Evolutionary conservation across 2,329 filamentous ascomycete species (phyloP).

Genomic region (Ceratocystis smalleyi): DNA sequence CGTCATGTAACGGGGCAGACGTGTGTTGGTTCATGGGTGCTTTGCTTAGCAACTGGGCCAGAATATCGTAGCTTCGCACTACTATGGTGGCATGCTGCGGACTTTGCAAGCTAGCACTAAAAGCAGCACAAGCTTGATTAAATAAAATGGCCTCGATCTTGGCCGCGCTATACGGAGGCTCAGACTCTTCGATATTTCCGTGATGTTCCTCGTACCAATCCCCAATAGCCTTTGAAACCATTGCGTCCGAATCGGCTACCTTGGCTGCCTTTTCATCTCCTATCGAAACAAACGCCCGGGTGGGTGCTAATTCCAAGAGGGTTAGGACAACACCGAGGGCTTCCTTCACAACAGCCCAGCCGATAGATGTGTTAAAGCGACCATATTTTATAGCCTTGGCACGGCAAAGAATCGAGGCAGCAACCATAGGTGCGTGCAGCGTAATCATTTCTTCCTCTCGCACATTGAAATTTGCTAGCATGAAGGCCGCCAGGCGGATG

Average conservation of each 20-base stretch:
- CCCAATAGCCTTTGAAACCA: slow-evolving; percentile 45
- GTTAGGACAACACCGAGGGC: slow-evolving; percentile 37
- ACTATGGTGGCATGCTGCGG: slow-evolving; percentile 32
- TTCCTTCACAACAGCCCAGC: slow-evolving; percentile 31
- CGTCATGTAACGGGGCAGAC: slow-evolving; percentile 1
- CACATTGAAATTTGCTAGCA: slow-evolving; percentile 78
- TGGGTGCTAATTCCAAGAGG: slow-evolving; percentile 48
- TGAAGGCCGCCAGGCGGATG: slow-evolving; percentile 62
- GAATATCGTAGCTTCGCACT: slow-evolving; percentile 41
- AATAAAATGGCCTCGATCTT: slow-evolving; percentile 43
- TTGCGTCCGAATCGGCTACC: slow-evolving; percentile 19
- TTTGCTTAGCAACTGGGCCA: slow-evolving; percentile 43
- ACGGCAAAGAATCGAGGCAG: slow-evolving; percentile 40
- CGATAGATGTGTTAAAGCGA: slow-evolving; percentile 35
- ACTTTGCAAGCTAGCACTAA: slow-evolving; percentile 32
- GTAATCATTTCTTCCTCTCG: slow-evolving; percentile 91
- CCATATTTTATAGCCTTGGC: slow-evolving; percentile 11
- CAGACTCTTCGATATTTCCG: slow-evolving; percentile 48
- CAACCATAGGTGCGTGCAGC: slow-evolving; percentile 63
- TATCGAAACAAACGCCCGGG: slow-evolving; percentile 39
- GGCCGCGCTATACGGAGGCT: slow-evolving; percentile 42
- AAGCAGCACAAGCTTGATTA: slow-evolving; percentile 37
- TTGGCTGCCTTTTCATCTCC: slow-evolving; percentile 17
- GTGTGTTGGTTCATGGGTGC: slow-evolving; percentile 19
- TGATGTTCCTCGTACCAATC: slow-evolving; percentile 56